Base-by-base conservation (phyloP, 2,329 filamentous ascomycete species). In the Ascochyta lentis region DNA sequence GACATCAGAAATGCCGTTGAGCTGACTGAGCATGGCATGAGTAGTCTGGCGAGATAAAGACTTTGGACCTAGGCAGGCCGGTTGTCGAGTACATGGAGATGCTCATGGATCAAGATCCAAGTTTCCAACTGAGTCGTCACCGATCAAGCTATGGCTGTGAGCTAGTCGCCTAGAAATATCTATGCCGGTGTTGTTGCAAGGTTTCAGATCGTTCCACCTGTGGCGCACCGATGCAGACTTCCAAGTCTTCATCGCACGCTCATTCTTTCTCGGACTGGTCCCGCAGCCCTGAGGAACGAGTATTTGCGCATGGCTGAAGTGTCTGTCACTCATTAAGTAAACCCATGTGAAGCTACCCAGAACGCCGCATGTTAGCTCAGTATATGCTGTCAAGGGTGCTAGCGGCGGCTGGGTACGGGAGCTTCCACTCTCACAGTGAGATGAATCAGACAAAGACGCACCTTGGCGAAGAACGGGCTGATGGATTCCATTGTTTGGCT, bases 351-450 rank as follows among this genome's bases (percentile, higher is more conserved):
- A 29, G 29, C 6, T 10, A 13, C 13, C 19, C 16, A 31, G 12
- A 24, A 54, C 61, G 59, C 56, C 65, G 56, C 55, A 43, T 46
- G 16, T 55, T 58, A 59, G 52, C 56, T 53, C 59, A 61, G 58
- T 52, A 56, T 54, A 46, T 42, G 58, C 55, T 53, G 57, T 68
- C 59, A 64, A 59, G 40, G 45, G 13, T 31, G 7, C 49, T 64
- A 63, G 64, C 59, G 58, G 58, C 53, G 49, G 62, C 59, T 55
- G 41, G 44, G 38, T 48, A 59, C 57, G 66, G 65, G 57, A 58
- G 54, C 47, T 53, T 46, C 49, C 59, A 59, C 46, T 45, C 42
- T 45, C 35, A 42, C 33, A 43, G 41, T 19, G 43, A 49, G 45
- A 43, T 33, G 24, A 7, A 35, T 37, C n/a, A n/a, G 10, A 48